Evolutionary conservation across 2,329 filamentous ascomycete genomes (phyloP), one percentile per base, ranked within the genome.

Genomic region (Exophiala mesophila): DNA sequence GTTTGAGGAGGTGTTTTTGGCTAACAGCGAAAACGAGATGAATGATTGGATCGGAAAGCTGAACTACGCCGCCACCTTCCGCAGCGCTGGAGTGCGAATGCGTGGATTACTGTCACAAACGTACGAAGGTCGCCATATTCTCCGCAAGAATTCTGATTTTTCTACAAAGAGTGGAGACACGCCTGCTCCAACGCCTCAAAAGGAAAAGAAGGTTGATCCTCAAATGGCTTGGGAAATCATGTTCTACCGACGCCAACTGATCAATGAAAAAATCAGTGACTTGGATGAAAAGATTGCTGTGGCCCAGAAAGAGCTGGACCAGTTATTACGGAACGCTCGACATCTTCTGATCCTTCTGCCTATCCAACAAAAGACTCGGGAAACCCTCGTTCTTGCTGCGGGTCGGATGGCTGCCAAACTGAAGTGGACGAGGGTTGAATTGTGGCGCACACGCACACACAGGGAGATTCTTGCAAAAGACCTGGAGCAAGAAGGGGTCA

Each of bases 41-140:
- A 94, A 96, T 57, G 92, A 98, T 60, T 98, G 92, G 92, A 71
- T 98, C 19, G 86, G 85, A 5, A 92, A 95, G 58, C 76, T 98
- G 47, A 98, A 98, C 62, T 97, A 97, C 60, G 90, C 90, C 23
- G 89, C 92, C 6, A 87, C 92, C 1, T 97, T 97, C 63, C 79
- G 88, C 54, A 94, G 88, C 1, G 87, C 89, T 4, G 89, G 90
- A 9, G 88, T 97, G 4, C 79, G 88, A 31, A 94, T 95, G 73
- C 79, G 90, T 55, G 89, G 88, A 16, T 83, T 95, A 43, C 76
- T 92, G 39, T 88, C 86, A 9, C 84, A 83, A 4, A 82, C 83
- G 54, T 92, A 94, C 56, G 88, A 95, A 57, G 87, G 85, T 2
- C 88, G 94, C 59, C 61, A 63, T 41, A 61, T 89, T 53, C 74